Percentiles rank a stretch among this genome's conserved stretches.
Evolutionary conservation across 345 rosid species (phyloP).

Genomic region (Rhodomyrtus tomentosa): DNA sequence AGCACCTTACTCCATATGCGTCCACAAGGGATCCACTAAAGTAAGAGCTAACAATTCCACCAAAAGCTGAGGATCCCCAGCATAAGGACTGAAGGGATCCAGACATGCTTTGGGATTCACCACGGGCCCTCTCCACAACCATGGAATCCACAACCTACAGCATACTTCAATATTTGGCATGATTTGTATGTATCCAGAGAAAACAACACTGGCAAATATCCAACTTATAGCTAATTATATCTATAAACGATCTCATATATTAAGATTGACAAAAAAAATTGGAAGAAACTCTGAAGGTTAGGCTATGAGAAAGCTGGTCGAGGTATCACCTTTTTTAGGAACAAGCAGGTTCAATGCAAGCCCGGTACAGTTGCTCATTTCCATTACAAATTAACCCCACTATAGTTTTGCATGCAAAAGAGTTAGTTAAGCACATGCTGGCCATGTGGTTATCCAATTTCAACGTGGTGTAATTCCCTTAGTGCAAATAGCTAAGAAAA

Average conservation of each 20-base stretch:
- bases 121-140: slow-evolving; percentile 98
- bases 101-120: slow-evolving; percentile 87
- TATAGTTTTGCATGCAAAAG: background rate
- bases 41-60: slow-evolving; percentile 93
- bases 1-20: slow-evolving; percentile 79
- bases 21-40: slow-evolving; percentile 93
- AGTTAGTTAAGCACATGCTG: background rate
- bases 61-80: slow-evolving; percentile 99
- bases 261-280: background rate
- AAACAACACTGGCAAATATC: background rate
- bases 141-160: slow-evolving; percentile 93
- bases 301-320: background rate
- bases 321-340: background rate
- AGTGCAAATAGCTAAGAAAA: background rate
- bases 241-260: background rate
- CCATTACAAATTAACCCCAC: background rate
- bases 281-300: background rate
- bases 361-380: background rate
- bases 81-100: slow-evolving; percentile 92
- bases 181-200: background rate
- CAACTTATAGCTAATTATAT: background rate
- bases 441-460: background rate
- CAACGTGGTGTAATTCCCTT: background rate
- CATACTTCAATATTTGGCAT: slow-evolving; percentile 7
- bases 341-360: background rate